Base-by-base conservation (phyloP, 2,329 filamentous ascomycete genomes). In the Aspergillus nomiae region DNA sequence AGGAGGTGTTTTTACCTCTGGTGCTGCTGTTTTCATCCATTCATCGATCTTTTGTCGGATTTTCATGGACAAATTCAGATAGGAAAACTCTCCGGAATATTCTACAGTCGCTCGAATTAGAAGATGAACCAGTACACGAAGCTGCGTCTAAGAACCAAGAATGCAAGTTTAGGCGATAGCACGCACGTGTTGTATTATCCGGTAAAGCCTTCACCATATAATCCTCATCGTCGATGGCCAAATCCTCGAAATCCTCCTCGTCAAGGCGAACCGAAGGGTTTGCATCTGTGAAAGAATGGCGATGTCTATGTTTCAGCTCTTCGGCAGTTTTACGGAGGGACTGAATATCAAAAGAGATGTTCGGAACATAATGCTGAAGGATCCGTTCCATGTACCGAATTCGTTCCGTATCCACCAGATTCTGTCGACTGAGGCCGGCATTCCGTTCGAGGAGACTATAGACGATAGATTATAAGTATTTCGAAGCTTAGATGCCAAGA, bases 351-450 rank as follows among this genome's bases (percentile, higher is more conserved):
- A 82, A 76, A 28, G 74, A 75, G 63, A 80, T 74, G 51, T 81
- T 77, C n/a, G 82, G 82, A 45, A 79, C 73, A 66, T 81, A 83
- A 60, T 84, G 79, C 9, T 76, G 74, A n/a, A 85, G 72, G 45
- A 85, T 77, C 36, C 78, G 79, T 70, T 85, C 83, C 82, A 85
- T 79, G 61, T 73, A 76, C 43, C 70, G 74, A 41, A 76, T 69
- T 12, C 78, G 75, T 63, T 79, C 75, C 34, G 71, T 68, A 55
- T 79, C 77, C 21, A 71, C 67, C 41, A 78, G 69, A 21, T 78
- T 76, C 71, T 77, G 69, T 58, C 72, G 73, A 62, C 66, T 76
- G 51, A 72, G 65, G 9, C 71, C 74, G 21, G 67, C 71, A 38
- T 70, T 72, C 46, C 71, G 70, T 63, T 74, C 74, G 53, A 73